Evolutionary conservation across 2,329 filamentous ascomycete genomes (phyloP).

Genomic region (Eutypella sp.): DNA sequence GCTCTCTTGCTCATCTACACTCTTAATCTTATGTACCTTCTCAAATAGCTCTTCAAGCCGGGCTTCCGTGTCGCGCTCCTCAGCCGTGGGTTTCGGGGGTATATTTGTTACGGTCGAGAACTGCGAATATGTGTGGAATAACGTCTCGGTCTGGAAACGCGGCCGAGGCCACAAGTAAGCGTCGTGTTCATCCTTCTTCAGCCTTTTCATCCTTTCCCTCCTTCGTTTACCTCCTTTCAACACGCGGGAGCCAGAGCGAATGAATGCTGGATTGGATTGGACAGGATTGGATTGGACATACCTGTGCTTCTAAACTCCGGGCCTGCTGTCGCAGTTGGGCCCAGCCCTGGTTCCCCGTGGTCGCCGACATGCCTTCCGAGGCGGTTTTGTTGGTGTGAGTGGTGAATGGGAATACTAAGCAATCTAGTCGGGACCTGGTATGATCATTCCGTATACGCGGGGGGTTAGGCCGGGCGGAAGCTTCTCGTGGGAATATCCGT

Average conservation of each 20-base stretch:
- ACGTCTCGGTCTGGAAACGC: constrained; percentile 65
- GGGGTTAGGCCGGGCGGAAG: too few relatives aligned
- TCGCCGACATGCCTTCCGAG: constrained; percentile 55
- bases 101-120: constrained; percentile 77
- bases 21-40: too few relatives aligned
- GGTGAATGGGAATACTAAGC: too few relatives aligned
- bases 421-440: too few relatives aligned
- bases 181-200: neutral
- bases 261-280: too few relatives aligned
- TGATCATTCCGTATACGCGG: too few relatives aligned
- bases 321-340: constrained; percentile 91
- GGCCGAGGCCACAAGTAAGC: neutral
- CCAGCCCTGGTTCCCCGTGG: constrained; percentile 66
- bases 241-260: too few relatives aligned
- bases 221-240: too few relatives aligned
- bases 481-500: too few relatives aligned
- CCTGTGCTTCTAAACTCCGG: constrained; percentile 83
- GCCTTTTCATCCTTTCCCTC: too few relatives aligned
- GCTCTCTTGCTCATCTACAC: neutral
- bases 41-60: constrained; percentile 81
- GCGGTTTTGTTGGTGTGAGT: too few relatives aligned
- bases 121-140: constrained; percentile 85
- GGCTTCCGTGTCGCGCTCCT: constrained; percentile 73
- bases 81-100: constrained; percentile 75
- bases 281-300: constrained; percentile 32